These are phyloP conservation scores for Chaetomidium leptoderma DNA, from an alignment of 495 filamentous ascomycete genomes.

Conservation along the genomic window DNA sequence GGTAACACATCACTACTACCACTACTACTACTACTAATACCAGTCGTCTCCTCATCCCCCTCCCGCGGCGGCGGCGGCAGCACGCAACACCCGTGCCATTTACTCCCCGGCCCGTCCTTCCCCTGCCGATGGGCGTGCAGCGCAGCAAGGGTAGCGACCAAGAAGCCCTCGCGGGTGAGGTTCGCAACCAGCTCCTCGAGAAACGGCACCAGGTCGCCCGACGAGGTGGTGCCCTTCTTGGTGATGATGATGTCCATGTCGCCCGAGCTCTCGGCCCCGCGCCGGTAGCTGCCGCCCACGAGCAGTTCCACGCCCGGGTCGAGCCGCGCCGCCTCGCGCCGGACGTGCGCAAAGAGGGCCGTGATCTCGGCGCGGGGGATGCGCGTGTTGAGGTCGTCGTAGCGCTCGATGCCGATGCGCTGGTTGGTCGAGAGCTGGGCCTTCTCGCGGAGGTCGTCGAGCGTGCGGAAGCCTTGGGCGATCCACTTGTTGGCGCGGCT, in stretches of 20 bases:
- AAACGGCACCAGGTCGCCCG: slow-evolving; percentile 60
- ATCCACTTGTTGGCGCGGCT: slow-evolving; percentile 72
- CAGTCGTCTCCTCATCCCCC: background rate
- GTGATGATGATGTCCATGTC: slow-evolving; percentile 90
- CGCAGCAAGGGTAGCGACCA: slow-evolving; percentile 46
- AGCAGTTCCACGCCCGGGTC: slow-evolving; percentile 61
- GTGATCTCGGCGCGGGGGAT: slow-evolving; percentile 79
- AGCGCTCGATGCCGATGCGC: slow-evolving; percentile 71
- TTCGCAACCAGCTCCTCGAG: slow-evolving; percentile 60
- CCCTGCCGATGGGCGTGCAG: slow-evolving; percentile 28
- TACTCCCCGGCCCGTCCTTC: slow-evolving; percentile 46
- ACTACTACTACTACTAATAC: slow-evolving; percentile 5
- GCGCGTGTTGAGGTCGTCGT: slow-evolving; percentile 75
- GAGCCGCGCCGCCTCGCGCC: slow-evolving; percentile 53
- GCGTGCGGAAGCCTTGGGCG: slow-evolving; percentile 65
- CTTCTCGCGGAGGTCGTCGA: slow-evolving; percentile 64
- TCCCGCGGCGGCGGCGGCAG: slow-evolving; percentile 48
- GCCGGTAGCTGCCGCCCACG: slow-evolving; percentile 80
- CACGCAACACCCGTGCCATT: slow-evolving; percentile 87
- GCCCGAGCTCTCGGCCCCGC: slow-evolving; percentile 66
- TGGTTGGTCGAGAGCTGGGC: slow-evolving; percentile 70
- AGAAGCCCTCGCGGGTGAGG: slow-evolving; percentile 58
- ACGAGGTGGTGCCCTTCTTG: slow-evolving; percentile 54
- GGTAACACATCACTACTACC: slow-evolving; percentile 5
- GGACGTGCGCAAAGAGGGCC: slow-evolving; percentile 64